phyloP scores from a whole-genome alignment of 805 yeast species.

The Nakazawaea wickerhamii region DNA sequence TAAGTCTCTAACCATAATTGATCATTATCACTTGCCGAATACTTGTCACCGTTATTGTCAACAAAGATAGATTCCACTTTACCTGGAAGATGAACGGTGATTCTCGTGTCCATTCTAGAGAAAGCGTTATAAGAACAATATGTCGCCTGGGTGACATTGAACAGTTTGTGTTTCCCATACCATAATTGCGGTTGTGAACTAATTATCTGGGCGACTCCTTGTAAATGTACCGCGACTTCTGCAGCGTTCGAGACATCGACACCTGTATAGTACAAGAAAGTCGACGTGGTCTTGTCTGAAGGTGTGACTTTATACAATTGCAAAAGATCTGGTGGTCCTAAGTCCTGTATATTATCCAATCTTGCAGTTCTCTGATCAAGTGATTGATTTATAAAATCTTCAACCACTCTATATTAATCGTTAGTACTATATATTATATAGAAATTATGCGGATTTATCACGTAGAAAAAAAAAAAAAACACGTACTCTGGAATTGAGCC shows the following conservation, averaged over 20 bases:
- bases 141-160: conserved; percentile 66
- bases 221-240: conserved; percentile 70
- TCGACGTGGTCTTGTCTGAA: conserved; percentile 53
- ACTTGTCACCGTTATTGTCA: conserved; percentile 45
- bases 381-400: conserved; percentile 53
- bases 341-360: conserved; percentile 51
- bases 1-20: conserved; percentile 57
- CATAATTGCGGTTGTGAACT: conserved; percentile 61
- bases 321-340: conserved; percentile 71
- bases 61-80: conserved; percentile 48
- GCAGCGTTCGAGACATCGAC: conserved; percentile 73
- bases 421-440: conserved; percentile 14
- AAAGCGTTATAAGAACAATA: conserved; percentile 61
- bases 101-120: conserved; percentile 62
- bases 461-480: background rate
- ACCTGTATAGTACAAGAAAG: conserved; percentile 71
- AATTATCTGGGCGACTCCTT: conserved; percentile 60
- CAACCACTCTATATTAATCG: conserved; percentile 40
- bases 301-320: conserved; percentile 33
- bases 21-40: conserved; percentile 39
- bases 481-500: conserved; percentile 62
- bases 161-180: conserved; percentile 72
- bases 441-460: no score
- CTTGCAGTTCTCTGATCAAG: conserved; percentile 59
- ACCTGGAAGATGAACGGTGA: conserved; percentile 73